Percentiles rank a stretch among this genome's conserved stretches.
Evolutionary conservation across 1,139 yeast genomes (phyloP).

Genomic region (Pichia sp.): DNA sequence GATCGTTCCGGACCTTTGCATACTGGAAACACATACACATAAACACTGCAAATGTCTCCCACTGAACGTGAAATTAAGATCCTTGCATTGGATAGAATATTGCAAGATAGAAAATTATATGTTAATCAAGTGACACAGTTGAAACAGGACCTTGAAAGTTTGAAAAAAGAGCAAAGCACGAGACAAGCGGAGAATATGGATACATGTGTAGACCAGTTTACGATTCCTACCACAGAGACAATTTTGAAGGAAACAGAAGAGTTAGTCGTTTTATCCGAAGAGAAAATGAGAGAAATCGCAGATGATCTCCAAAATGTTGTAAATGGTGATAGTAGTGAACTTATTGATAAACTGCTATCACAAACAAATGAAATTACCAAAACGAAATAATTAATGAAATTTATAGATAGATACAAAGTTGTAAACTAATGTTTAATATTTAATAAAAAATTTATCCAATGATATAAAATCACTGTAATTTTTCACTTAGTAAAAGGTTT

Average conservation of each 20-base stretch:
- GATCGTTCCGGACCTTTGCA: not conserved
- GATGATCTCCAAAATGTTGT: constrained; percentile 15
- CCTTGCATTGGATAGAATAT: constrained; percentile 63
- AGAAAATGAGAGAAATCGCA: constrained; percentile 22
- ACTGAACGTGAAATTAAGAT: constrained; percentile 68
- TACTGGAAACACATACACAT: not conserved
- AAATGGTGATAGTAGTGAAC: constrained; percentile 1
- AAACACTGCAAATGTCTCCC: constrained; percentile 52
- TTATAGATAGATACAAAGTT: not conserved
- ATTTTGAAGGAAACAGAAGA: constrained; percentile 27
- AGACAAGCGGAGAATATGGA: constrained; percentile 28
- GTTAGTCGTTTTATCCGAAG: constrained; percentile 24
- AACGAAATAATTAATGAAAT: not conserved
- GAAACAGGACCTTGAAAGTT: constrained; percentile 44
- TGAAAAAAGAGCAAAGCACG: constrained; percentile 36
- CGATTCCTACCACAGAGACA: constrained; percentile 51
- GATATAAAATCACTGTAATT: not conserved
- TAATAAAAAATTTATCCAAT: not conserved
- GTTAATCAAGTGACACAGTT: constrained; percentile 44
- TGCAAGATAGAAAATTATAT: constrained; percentile 67
- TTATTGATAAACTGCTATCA: constrained; percentile 2
- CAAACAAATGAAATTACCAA: constrained; percentile 2
- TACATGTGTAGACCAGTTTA: too few species aligned
- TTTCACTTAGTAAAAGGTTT: constrained; percentile 19
- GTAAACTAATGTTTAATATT: constrained; percentile 12